Conservation (phyloP, 176 grass and related monocot species). For the Leersia perrieri region DNA sequence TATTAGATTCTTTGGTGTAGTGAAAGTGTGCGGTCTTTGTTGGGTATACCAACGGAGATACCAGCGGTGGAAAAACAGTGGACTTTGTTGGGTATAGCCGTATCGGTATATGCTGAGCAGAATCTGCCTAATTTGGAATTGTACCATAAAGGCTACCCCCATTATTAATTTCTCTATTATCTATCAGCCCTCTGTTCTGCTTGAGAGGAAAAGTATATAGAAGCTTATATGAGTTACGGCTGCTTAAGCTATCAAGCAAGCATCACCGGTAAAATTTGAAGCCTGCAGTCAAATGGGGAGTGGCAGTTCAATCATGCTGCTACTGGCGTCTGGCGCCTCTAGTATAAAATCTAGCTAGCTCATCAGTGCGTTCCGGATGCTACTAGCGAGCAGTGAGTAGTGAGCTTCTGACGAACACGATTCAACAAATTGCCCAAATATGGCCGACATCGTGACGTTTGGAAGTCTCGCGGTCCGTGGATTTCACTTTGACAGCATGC, state of each 20-base stretch:
- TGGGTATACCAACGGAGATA: slow-evolving; percentile 19
- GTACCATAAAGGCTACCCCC: slow-evolving; percentile 21
- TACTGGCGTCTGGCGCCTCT: background rate
- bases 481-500: slow-evolving; percentile 20
- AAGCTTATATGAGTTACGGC: slow-evolving; percentile 14
- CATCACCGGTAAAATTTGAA: slow-evolving; percentile 12
- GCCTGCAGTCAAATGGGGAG: slow-evolving; percentile 24
- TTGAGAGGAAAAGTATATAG: background rate
- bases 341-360: background rate
- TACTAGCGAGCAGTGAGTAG: background rate
- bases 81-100: background rate
- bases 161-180: background rate
- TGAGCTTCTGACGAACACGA: slow-evolving; percentile 34
- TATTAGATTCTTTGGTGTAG: slow-evolving; percentile 28
- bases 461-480: background rate
- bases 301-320: slow-evolving; percentile 47
- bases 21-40: slow-evolving; percentile 18
- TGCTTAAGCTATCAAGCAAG: background rate
- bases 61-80: slow-evolving; percentile 31
- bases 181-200: background rate
- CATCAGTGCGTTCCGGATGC: slow-evolving; percentile 5
- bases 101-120: slow-evolving; percentile 16
- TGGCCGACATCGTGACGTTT: slow-evolving; percentile 36
- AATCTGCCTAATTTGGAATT: slow-evolving; percentile 39
- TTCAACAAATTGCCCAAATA: background rate